These are phyloP conservation scores for Tulasnella sp. DNA, from an alignment of 768 basidiomycete genomes.

Conservation along the genomic window DNA sequence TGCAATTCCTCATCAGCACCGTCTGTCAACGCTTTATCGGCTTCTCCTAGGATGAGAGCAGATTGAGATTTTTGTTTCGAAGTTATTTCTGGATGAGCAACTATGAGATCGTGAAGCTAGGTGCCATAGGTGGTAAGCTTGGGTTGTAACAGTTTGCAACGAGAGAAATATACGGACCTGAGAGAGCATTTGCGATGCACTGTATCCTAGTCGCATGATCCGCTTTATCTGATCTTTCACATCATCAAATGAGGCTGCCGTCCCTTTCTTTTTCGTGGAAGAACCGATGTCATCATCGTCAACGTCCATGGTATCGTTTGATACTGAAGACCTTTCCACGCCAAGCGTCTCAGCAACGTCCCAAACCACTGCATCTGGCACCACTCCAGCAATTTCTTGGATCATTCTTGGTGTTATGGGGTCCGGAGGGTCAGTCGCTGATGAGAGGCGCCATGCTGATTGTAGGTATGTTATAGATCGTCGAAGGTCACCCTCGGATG, in stretches of 20 bases:
- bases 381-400: constrained; percentile 94
- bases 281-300: constrained; percentile 23
- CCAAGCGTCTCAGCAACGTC: constrained; percentile 61
- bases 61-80: constrained; percentile 69
- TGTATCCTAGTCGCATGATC: constrained; percentile 80
- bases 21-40: constrained; percentile 90
- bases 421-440: constrained; percentile 49
- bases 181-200: constrained; percentile 72
- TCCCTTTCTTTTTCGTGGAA: constrained; percentile 20
- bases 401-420: constrained; percentile 66
- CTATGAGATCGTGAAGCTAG: constrained; percentile 81
- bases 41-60: constrained; percentile 79
- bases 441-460: constrained; percentile 82
- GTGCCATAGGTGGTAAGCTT: constrained; percentile 25
- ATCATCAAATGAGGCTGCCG: constrained; percentile 37
- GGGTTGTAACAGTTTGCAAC: constrained; percentile 27
- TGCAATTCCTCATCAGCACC: constrained; percentile 97
- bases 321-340: constrained; percentile 37
- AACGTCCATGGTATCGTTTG: constrained; percentile 40
- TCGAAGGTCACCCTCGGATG: constrained; percentile 84
- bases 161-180: constrained; percentile 44
- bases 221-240: constrained; percentile 61
- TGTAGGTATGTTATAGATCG: constrained; percentile 97
- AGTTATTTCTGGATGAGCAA: constrained; percentile 68
- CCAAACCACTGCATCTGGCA: constrained; percentile 60